Evolutionary conservation across 805 yeast species (phyloP), one percentile per base, ranked within the genome.

Genomic region (Scheffersomyces spartinae): DNA sequence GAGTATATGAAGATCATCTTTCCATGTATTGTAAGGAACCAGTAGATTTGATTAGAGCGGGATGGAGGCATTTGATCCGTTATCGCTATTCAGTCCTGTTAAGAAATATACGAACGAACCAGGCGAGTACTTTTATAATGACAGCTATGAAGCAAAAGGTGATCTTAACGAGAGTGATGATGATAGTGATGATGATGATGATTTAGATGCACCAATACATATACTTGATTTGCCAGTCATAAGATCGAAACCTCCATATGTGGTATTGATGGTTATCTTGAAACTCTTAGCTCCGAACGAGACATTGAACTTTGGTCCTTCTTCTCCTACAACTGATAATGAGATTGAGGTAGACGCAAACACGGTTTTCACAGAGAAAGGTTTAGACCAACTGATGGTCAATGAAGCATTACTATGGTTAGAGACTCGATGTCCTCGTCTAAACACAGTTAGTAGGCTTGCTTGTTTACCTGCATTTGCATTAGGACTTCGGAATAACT

Each of bases 141-240:
- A 10, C 24, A 12, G 16, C 5, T 8, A n/a, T 4, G 28, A 33
- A 13, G 17, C 16, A 11, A 15, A 18, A 5, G 25, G 21, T 13
- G 40, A 33, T 3, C 13, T 3, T n/a, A n/a, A n/a, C 12, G 30
- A 29, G 9, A 10, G 2, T 5, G 26, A 18, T 9, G 43, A 31
- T 9, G 39, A 33, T 9, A 50, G 35, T 4, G 43, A 42, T 20
- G 31, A 46, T 31, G 20, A 39, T 32, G 44, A 43, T 11, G 43
- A 39, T 9, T 35, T 39, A 12, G 48, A 38, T 14, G 40, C 33
- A 2, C 63, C 65, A 0, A 35, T 75, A 1, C 76, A 73, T 30
- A 40, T 65, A 0, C 52, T 75, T 4, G 88, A 80, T 39, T 47
- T 79, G 3, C 88, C 91, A 0, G 38, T 47, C 3, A 34, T 68